Evolutionary conservation across 331 rosid genomes (phyloP), one percentile per base, ranked within the genome.

Genomic region (Rosa hybrid): DNA sequence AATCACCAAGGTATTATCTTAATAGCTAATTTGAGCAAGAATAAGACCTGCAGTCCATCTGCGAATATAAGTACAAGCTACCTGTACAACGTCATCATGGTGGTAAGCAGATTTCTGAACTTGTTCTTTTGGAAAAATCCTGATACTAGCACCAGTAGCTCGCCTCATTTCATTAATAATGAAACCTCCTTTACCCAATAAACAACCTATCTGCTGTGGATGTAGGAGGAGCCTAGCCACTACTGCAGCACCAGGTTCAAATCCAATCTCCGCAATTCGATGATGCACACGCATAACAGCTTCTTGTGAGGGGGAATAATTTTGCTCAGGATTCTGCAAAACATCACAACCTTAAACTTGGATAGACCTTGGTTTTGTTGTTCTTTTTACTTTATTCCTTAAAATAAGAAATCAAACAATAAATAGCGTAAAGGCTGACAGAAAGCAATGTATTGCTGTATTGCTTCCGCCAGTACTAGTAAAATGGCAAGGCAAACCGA

Each of bases 151-250:
- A 80, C 96, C 97, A 4, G 96, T 90, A 53, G 89, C 92, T 83
- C 94, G 86, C 85, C 94, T 86, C 97, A 92, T 91, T 85, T 94
- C 97, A 17, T 87, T 87, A 79, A 92, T 90, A 49, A 94, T 90
- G 79, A 77, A 84, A 56, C 97, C 97, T 77, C 98, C 97, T 83
- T 91, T 90, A 80, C 98, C 97, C 81, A 94, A 81, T 82, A 94
- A 86, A 91, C 91, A 89, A 71, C 96, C 97, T 53, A 89, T 90
- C 74, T 90, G 96, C 45, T 88, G 94, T 6, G 91, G 86, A 79
- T 87, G 97, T 74, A 94, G 92, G 80, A 94, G 98, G 75, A 94
- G 90, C 89, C 94, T 90, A 72, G 96, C 97, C 82, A 91, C 84
- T 63, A 87, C 88, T 57, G 89, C 88, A 83, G 92, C 85, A 60